Conservation (phyloP, 257 asterid species). For the Lavandula angustifolia region DNA sequence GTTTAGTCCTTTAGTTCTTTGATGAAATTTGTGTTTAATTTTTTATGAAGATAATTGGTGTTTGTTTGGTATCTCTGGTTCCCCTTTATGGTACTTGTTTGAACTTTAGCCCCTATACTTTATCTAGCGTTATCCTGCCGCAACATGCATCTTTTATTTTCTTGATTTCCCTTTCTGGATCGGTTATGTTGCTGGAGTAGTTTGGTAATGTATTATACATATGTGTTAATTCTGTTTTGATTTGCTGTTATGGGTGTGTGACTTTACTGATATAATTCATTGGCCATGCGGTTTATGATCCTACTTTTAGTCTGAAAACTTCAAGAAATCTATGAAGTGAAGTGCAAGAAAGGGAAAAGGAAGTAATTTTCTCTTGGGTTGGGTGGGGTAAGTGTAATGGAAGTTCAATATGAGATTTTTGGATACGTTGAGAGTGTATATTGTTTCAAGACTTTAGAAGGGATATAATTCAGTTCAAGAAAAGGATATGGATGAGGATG, state of each 20-base stretch:
- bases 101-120: not conserved
- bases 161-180: not conserved
- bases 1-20: not conserved
- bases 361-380: not conserved
- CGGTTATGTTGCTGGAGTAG: conserved; percentile 10
- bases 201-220: conserved; percentile 14
- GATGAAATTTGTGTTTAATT: not conserved
- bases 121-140: conserved; percentile 22
- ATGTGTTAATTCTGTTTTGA: not conserved
- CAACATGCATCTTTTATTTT: not conserved
- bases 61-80: not conserved
- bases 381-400: not conserved
- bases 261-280: not conserved
- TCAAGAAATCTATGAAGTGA: conserved; percentile 21
- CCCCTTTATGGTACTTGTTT: conserved; percentile 3
- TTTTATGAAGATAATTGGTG: not conserved
- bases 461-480: not conserved
- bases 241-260: not conserved
- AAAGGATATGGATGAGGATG: conserved; percentile 21
- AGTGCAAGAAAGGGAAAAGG: conserved; percentile 14
- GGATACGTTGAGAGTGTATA: conserved; percentile 15
- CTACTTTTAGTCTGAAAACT: not conserved
- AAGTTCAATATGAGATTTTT: conserved; percentile 28
- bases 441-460: not conserved
- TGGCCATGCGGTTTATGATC: not conserved